Evolutionary conservation across 2,329 filamentous ascomycete genomes (phyloP).

Genomic region (Exophiala alcalophila): DNA sequence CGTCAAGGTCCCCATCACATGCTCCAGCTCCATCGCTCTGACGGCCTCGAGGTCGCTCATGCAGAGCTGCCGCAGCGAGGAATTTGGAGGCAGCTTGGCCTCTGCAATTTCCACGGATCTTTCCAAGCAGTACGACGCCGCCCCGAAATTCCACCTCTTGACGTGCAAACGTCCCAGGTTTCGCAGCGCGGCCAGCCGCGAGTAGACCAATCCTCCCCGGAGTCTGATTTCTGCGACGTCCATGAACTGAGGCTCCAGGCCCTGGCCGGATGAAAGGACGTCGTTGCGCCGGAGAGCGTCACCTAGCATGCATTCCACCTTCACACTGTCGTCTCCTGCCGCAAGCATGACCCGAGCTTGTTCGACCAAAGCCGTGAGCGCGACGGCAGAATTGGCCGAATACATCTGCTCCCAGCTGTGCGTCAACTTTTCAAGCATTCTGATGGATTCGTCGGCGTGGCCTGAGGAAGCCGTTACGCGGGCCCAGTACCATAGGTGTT

Average conservation of each 20-base stretch:
- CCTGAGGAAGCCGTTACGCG: conserved; percentile 3
- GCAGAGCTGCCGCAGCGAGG: conserved; percentile 6
- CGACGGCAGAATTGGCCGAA: conserved; percentile 7
- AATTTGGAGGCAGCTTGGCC: conserved; percentile 1
- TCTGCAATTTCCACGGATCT: conserved; percentile 6
- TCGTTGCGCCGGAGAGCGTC: conserved; percentile 12
- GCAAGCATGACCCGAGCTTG: conserved; percentile 8
- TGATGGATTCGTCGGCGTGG: conserved; percentile 1
- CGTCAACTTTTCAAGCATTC: conserved; percentile 3
- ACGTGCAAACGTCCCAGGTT: conserved; percentile 11
- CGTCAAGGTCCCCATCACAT: conserved; percentile 3
- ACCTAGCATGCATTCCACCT: conserved; percentile 10
- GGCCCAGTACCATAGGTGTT: conserved; percentile 9
- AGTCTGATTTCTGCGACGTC: conserved; percentile 1
- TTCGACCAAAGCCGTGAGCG: conserved; percentile 6
- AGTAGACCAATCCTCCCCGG: conserved; percentile 4
- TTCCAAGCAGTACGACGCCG: conserved; percentile 6
- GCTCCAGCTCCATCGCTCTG: conserved; percentile 6
- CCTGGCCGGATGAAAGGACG: conserved; percentile 3
- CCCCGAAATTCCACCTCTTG: conserved; percentile 11
- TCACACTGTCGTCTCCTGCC: conserved; percentile 5
- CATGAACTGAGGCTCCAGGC: background rate
- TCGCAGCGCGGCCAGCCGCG: conserved; percentile 9
- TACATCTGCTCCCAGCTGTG: conserved; percentile 4
- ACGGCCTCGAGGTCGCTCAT: conserved; percentile 8